A percentile compares a stretch with the other conserved stretches of the same genome.
These are phyloP conservation scores for Chaetomiaceae sp. DNA, from an alignment of 2,329 filamentous ascomycete genomes.

Conservation along the genomic window DNA sequence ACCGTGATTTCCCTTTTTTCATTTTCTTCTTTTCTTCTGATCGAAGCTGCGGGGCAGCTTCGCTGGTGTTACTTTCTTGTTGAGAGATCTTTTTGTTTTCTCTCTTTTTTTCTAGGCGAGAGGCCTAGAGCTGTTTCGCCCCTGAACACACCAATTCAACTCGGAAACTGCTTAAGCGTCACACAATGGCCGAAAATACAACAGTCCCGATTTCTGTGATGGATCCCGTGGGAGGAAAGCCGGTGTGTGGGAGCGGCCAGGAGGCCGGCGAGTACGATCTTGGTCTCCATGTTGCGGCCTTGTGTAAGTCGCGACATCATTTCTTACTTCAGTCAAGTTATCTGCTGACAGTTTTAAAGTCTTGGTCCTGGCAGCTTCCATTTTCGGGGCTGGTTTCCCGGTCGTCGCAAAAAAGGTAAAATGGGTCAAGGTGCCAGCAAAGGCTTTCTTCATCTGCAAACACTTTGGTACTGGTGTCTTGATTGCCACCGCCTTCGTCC, in stretches of 20 bases:
- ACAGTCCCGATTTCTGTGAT: constrained; percentile 8
- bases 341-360: constrained; percentile 31
- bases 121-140: constrained; percentile 17
- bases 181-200: constrained; percentile 11
- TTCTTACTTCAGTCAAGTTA: neutral
- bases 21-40: constrained; percentile 16
- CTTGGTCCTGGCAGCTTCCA: constrained; percentile 38
- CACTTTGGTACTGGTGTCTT: constrained; percentile 68
- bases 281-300: constrained; percentile 37
- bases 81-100: constrained; percentile 17
- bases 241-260: constrained; percentile 37
- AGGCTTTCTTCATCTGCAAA: constrained; percentile 58
- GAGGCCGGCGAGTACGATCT: constrained; percentile 40
- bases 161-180: neutral
- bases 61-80: constrained; percentile 22
- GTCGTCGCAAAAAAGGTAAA: constrained; percentile 52
- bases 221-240: constrained; percentile 33
- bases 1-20: constrained; percentile 26
- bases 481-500: constrained; percentile 69
- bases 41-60: constrained; percentile 39
- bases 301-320: constrained; percentile 36
- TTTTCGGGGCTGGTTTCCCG: constrained; percentile 47
- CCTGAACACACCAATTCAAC: neutral
- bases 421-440: constrained; percentile 54
- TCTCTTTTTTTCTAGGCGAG: constrained; percentile 17